Evolutionary conservation across 352 stramenopile species (phyloP).

Genomic region (Pythium periplocum): DNA sequence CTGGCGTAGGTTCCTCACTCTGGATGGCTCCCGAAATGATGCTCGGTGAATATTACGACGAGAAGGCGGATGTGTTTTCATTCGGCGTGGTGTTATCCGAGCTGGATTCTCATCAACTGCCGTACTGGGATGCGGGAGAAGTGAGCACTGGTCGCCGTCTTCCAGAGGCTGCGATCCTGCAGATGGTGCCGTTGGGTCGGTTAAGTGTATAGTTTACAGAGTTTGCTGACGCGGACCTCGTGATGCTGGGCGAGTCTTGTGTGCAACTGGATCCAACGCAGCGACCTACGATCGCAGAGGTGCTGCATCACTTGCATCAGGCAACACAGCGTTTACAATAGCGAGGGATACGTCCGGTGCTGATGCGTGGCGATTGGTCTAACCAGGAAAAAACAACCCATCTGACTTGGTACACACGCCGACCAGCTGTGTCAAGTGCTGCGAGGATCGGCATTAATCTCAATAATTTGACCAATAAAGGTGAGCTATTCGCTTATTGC

Average conservation of each 20-base stretch:
- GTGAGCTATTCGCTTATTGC: too few relatives aligned
- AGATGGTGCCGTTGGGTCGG: slow-evolving; percentile 30
- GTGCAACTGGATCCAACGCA: slow-evolving; percentile 20
- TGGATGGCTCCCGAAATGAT: slow-evolving; percentile 37
- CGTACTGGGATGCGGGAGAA: slow-evolving; percentile 20
- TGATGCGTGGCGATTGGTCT: too few relatives aligned
- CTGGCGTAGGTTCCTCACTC: slow-evolving; percentile 27
- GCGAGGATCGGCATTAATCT: too few relatives aligned
- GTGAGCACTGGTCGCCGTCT: slow-evolving; percentile 1
- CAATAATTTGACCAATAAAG: too few relatives aligned
- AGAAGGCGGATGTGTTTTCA: slow-evolving; percentile 21
- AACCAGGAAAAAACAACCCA: too few relatives aligned
- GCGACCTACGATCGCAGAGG: slow-evolving; percentile 24
- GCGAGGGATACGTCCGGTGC: too few relatives aligned
- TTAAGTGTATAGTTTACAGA: slow-evolving; percentile 29
- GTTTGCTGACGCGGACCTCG: slow-evolving; percentile 7
- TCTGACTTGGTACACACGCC: too few relatives aligned
- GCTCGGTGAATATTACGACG: slow-evolving; percentile 23
- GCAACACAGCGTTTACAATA: too few relatives aligned
- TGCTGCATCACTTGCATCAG: slow-evolving; percentile 24
- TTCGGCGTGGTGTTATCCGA: slow-evolving; percentile 27
- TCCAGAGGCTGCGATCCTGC: slow-evolving; percentile 8
- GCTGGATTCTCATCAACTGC: slow-evolving; percentile 21
- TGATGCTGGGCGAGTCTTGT: slow-evolving; percentile 17
- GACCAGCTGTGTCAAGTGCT: too few relatives aligned